Base-by-base conservation (phyloP, 2,329 filamentous ascomycete species). In the Aureobasidium sp. region DNA sequence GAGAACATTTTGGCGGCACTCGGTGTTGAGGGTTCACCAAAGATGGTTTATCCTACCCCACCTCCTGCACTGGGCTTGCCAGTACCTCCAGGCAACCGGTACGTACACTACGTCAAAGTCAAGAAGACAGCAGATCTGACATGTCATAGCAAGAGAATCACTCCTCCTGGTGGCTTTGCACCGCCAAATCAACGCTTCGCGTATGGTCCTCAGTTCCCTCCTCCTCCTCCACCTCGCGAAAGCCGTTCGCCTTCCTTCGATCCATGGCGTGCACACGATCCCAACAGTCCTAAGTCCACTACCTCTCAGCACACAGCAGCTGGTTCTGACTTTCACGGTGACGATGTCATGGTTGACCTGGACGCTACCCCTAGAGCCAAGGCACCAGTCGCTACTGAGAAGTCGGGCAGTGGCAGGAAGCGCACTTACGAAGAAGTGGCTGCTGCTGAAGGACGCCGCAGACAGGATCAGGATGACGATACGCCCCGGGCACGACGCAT, bases 21-120 rank as follows among this genome's bases (percentile, higher is more conserved):
- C 17, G 73, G 73, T 13, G 73, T 75, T 10, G 72, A 71, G 27
- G 73, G 73, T 26, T 71, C 71, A 17, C 71, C 73, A 7, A 74
- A 72, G 63, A 63, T 69, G 20, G 71, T 75, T 34, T 74, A 72
- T 63, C 66, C 73, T 62, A 75, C 73, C 20, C 73, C 73, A 26
- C 72, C 72, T 29, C 73, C 73, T 34, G 73, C 73, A 3, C 68
- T 72, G 53, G 71, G 69, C 1, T 68, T 71, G 8, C 67, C 68
- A 6, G 66, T 67, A 3, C 68, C 72, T n/a, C 67, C 67, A 2
- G 62, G 65, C 32, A 64, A 59, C 13, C 63, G 53, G 51, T 56
- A 62, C 32, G 43, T 41, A 52, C 26, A 37, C 17, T 15, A 8
- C n/a, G 3, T 34, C 8, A 13, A 44, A 37, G 13, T 17, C 12